Evolutionary conservation across 768 basidiomycete genomes (phyloP).

Genomic region (Strobilomyces confusus): DNA sequence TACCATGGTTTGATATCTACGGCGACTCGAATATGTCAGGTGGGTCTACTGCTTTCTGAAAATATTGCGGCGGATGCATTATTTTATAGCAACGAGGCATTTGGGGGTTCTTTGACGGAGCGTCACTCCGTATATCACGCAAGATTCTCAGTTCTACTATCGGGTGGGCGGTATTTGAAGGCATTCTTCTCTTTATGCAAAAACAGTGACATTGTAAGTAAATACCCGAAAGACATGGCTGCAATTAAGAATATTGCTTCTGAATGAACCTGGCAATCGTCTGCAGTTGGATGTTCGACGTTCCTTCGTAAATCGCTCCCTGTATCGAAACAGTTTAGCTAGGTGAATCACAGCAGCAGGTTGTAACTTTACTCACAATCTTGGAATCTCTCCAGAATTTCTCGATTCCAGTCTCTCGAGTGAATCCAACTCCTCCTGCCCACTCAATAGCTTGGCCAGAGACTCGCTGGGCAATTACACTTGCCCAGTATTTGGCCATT

Average conservation of each 20-base stretch:
- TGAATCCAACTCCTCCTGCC: slow-evolving; percentile 92
- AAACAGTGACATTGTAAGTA: slow-evolving; percentile 12
- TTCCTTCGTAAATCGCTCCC: slow-evolving; percentile 93
- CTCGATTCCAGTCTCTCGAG: slow-evolving; percentile 91
- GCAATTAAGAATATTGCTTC: slow-evolving; percentile 66
- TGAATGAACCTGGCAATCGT: slow-evolving; percentile 93
- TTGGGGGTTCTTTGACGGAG: slow-evolving; percentile 81
- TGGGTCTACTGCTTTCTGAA: slow-evolving; percentile 21
- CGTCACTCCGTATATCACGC: slow-evolving; percentile 74
- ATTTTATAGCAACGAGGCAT: slow-evolving; percentile 68
- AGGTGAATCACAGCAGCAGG: neutral
- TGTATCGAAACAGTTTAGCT: slow-evolving; percentile 26
- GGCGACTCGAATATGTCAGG: slow-evolving; percentile 62
- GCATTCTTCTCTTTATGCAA: slow-evolving; percentile 58
- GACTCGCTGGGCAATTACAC: slow-evolving; percentile 84
- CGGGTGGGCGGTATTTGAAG: slow-evolving; percentile 90
- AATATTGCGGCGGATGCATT: neutral
- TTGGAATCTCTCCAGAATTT: slow-evolving; percentile 97
- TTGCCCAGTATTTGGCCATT: slow-evolving; percentile 95
- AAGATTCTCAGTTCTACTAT: slow-evolving; percentile 89
- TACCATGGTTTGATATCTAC: slow-evolving; percentile 74
- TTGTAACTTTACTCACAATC: slow-evolving; percentile 56
- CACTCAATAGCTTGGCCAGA: slow-evolving; percentile 92
- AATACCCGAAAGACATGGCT: neutral
- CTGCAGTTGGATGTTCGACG: slow-evolving; percentile 96